Percentiles rank a stretch among this genome's conserved stretches.
phyloP scores from a whole-genome alignment of 2,329 filamentous ascomycete species.

The Botryotinia convoluta region DNA sequence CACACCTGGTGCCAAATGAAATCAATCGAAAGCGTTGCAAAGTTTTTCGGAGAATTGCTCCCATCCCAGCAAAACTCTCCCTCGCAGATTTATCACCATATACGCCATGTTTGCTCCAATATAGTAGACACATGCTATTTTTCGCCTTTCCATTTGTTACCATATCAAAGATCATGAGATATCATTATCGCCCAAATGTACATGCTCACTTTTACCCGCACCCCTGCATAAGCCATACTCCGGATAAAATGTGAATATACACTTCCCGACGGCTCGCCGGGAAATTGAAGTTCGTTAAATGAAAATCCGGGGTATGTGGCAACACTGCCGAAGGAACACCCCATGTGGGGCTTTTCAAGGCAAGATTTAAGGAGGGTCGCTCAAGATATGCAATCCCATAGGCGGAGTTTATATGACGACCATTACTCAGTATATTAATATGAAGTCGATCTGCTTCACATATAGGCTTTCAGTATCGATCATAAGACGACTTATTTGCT shows the following conservation, averaged over 20 bases:
- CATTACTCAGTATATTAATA: conserved; percentile 17
- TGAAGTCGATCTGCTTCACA: conserved; percentile 1
- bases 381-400: background rate
- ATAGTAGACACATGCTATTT: background rate
- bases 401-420: conserved; percentile 1
- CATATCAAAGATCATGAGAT: background rate
- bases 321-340: background rate
- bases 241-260: conserved; percentile 9
- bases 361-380: background rate
- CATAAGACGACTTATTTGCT: background rate
- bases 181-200: background rate
- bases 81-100: background rate
- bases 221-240: background rate
- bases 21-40: background rate
- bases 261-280: conserved; percentile 26
- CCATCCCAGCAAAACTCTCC: background rate
- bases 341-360: conserved; percentile 6
- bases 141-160: background rate
- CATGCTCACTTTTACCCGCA: background rate
- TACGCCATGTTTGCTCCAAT: background rate
- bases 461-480: background rate
- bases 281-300: conserved; percentile 20
- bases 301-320: conserved; percentile 19
- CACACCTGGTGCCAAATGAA: background rate
- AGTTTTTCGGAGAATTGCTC: too few species aligned